Percentiles rank a stretch among this genome's conserved stretches.
These are phyloP conservation scores for Mimosa bimucronata DNA, from an alignment of 306 rosid species.

Conservation along the genomic window DNA sequence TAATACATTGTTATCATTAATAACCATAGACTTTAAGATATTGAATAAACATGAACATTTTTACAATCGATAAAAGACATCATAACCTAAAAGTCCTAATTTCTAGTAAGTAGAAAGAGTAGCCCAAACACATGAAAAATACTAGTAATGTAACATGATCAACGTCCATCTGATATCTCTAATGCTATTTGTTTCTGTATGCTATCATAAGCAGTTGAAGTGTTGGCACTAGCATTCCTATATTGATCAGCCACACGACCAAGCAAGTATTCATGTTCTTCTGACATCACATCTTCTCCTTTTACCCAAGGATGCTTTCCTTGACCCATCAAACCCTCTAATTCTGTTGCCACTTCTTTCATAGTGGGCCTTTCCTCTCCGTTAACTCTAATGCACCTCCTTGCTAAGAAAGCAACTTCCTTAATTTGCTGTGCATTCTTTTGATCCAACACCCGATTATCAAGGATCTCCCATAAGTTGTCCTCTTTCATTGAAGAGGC, in stretches of 20 bases:
- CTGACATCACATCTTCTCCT: background rate
- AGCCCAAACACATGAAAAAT: background rate
- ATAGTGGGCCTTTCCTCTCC: slow-evolving; percentile 49
- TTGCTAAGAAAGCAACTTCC: slow-evolving; percentile 40
- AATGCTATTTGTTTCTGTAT: too few species aligned
- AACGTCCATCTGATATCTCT: background rate
- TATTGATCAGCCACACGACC: background rate
- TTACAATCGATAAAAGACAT: background rate
- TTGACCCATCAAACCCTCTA: slow-evolving; percentile 39
- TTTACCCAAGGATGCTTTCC: slow-evolving; percentile 20
- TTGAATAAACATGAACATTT: background rate
- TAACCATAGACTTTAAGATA: background rate
- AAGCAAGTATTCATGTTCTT: slow-evolving; percentile 11
- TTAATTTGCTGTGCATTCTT: slow-evolving; percentile 31
- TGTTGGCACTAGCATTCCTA: background rate
- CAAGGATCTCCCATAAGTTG: background rate
- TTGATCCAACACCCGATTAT: background rate
- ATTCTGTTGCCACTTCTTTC: slow-evolving; percentile 45
- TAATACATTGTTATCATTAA: too few species aligned
- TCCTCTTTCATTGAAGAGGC: background rate
- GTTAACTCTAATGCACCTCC: slow-evolving; percentile 34
- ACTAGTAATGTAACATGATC: background rate
- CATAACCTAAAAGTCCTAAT: background rate
- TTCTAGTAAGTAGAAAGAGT: background rate
- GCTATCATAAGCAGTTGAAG: background rate